Evolutionary conservation across 345 rosid species (phyloP), one percentile per base, ranked within the genome.

Genomic region (Moricandia arvensis): DNA sequence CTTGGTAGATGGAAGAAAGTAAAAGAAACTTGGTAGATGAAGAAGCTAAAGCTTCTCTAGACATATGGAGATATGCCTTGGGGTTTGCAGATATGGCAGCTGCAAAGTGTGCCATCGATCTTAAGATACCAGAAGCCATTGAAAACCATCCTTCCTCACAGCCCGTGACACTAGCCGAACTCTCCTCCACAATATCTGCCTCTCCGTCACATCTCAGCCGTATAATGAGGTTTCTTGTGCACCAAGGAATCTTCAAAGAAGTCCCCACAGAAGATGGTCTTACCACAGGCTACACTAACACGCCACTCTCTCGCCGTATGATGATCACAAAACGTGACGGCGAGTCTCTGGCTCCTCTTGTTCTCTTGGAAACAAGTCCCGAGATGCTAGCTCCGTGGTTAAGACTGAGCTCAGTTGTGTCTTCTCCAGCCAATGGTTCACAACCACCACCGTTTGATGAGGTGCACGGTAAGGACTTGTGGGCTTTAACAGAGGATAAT

Each of bases 311-410:
- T 33, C 88, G 88, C 47, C 87, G 60, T 12, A 53, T 89, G 69
- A 79, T 81, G 34, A 37, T 71, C 35, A 59, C 77, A 51, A 80
- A 53, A 37, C 66, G 59, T 2, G 87, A 79, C 55, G 81, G 75
- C 3, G 84, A 71, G 13, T 82, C 83, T 63, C 53, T 86, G 74
- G 90, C 85, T 11, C 80, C 85, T 21, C 59, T 83, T 0, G 53
- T 93, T 51, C 72, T 82, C 41, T 65, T 93, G 0, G 86, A 87
- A 65, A 75, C 73, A 85, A 88, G 71, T 66, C 85, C 82, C 0
- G 81, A 74, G 29, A 84, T 85, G 87, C 82, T 91, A 11, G 84
- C 85, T 4, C 86, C 97, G 4, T 88, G 96, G 96, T 82, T 72
- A 13, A 24, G 43, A 34, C 83, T 93, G 5, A 85, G 91, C 59